These are phyloP conservation scores for Closterium sp. DNA, from an alignment of 139 green algal species.

Conservation along the genomic window DNA sequence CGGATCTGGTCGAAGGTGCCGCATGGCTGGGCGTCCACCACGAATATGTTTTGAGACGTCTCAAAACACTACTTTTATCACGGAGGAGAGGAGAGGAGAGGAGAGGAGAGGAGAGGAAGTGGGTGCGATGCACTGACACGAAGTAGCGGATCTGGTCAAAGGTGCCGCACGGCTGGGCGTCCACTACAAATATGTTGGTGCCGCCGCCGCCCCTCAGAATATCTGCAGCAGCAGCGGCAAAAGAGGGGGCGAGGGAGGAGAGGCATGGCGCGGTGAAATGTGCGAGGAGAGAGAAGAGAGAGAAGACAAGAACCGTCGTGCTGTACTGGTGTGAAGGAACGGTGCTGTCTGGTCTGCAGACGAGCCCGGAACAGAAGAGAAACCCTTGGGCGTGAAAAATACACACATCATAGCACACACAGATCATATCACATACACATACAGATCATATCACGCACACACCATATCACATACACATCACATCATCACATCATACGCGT, in stretches of 20 bases:
- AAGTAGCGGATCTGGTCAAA: background rate
- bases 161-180: background rate
- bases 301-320: too few species aligned
- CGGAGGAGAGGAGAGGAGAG: too few species aligned
- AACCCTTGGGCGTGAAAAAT: too few species aligned
- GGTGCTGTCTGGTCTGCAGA: too few species aligned
- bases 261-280: background rate
- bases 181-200: conserved; percentile 9
- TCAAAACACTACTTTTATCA: too few species aligned
- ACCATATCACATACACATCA: too few species aligned
- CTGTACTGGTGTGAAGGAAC: too few species aligned
- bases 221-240: background rate
- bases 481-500: background rate
- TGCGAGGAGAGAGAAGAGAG: background rate
- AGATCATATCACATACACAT: too few species aligned
- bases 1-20: background rate
- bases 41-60: conserved; percentile 11
- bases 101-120: background rate
- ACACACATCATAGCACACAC: too few species aligned
- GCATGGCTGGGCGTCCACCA: conserved; percentile 3
- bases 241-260: background rate
- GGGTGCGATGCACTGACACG: background rate
- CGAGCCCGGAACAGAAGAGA: too few species aligned
- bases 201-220: background rate
- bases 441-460: too few species aligned